These are phyloP conservation scores for Ambrosia hybrid DNA, from an alignment of 140 eudicot species.

Conservation along the genomic window DNA sequence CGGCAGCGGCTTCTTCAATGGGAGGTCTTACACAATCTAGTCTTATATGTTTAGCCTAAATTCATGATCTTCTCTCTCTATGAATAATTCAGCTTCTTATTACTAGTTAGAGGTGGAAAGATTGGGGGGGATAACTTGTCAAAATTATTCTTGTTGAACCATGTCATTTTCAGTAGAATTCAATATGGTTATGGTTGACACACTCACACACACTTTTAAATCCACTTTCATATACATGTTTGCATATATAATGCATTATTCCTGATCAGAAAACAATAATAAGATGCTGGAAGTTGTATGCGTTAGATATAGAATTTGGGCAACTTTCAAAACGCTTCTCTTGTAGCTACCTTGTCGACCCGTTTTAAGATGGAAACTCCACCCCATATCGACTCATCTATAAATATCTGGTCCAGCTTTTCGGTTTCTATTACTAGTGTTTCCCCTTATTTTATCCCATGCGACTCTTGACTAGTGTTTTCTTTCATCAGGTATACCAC, in stretches of 20 bases:
- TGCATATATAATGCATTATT: not conserved
- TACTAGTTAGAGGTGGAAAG: too few relatives aligned
- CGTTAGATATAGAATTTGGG: too few relatives aligned
- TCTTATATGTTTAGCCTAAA: conserved; percentile 11
- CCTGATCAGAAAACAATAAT: not conserved
- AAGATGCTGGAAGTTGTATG: too few relatives aligned
- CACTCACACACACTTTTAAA: not conserved
- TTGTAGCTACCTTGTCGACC: too few relatives aligned
- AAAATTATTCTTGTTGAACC: not conserved
- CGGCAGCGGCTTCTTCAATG: conserved; percentile 98
- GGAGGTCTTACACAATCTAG: conserved; percentile 57
- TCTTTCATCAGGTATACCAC: conserved; percentile 80
- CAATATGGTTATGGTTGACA: not conserved
- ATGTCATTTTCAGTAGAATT: not conserved
- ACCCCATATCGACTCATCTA: too few relatives aligned
- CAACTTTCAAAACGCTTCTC: too few relatives aligned
- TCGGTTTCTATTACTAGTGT: too few relatives aligned
- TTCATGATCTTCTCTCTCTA: conserved; percentile 11
- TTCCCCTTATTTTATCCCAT: too few relatives aligned
- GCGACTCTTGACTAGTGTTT: conserved; percentile 17
- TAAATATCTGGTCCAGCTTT: too few relatives aligned
- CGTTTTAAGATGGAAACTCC: too few relatives aligned
- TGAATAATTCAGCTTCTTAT: conserved; percentile 22
- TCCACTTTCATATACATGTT: not conserved
- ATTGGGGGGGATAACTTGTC: not conserved